Conservation (phyloP, 2,329 filamentous ascomycete genomes). For the Hymenoscyphus occultus region DNA sequence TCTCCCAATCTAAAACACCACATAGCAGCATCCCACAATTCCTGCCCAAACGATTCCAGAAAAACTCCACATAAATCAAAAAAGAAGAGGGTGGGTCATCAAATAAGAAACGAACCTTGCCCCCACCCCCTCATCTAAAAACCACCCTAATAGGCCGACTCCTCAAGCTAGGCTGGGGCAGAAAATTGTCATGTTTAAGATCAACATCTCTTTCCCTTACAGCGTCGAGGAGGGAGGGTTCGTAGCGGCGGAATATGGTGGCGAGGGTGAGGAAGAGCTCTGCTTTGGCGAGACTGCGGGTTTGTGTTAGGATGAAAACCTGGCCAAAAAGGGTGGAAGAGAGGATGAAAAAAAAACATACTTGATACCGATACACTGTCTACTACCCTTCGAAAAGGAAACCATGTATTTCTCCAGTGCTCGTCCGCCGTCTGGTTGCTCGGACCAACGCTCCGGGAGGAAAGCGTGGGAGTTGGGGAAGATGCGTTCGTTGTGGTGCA, state of each 20-base stretch:
- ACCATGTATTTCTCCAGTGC: slow-evolving; percentile 26
- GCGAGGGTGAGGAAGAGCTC: slow-evolving; percentile 25
- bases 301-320: background rate
- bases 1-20: too few species aligned
- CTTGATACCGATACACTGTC: slow-evolving; percentile 29
- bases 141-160: slow-evolving; percentile 23
- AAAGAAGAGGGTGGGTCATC: too few species aligned
- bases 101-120: too few species aligned
- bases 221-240: slow-evolving; percentile 22
- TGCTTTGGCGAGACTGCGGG: slow-evolving; percentile 24
- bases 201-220: slow-evolving; percentile 21
- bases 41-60: too few species aligned
- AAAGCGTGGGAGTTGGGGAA: slow-evolving; percentile 32
- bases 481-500: slow-evolving; percentile 36
- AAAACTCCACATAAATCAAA: too few species aligned
- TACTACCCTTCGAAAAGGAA: slow-evolving; percentile 24
- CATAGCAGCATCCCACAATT: too few species aligned
- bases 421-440: slow-evolving; percentile 26
- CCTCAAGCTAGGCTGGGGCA: slow-evolving; percentile 15
- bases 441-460: slow-evolving; percentile 40
- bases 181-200: slow-evolving; percentile 22
- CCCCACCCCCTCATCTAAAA: slow-evolving; percentile 12
- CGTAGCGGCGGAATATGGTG: slow-evolving; percentile 22
- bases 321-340: background rate
- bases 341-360: slow-evolving; percentile 3